Percentiles rank a stretch among this genome's conserved stretches.
Evolutionary conservation across 495 filamentous ascomycete genomes (phyloP).

Genomic region (Xylaria telfairii): DNA sequence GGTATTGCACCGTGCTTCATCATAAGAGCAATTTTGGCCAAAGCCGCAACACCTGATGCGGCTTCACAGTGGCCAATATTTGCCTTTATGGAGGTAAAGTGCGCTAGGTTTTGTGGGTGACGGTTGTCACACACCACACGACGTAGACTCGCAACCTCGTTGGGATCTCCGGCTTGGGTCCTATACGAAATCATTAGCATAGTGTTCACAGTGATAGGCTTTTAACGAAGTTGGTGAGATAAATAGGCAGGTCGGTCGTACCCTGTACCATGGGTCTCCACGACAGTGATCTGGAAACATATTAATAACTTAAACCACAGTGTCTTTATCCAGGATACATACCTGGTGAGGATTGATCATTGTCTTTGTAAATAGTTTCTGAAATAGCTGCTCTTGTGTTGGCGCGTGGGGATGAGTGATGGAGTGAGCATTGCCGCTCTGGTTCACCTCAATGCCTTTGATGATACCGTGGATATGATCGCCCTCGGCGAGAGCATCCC

Average conservation of each 20-base stretch:
- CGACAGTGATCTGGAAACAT: background rate
- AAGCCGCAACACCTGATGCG: slow-evolving; percentile 49
- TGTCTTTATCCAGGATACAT: background rate
- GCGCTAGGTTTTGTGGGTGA: slow-evolving; percentile 47
- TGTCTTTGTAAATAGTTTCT: slow-evolving; percentile 42
- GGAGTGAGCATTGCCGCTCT: slow-evolving; percentile 50
- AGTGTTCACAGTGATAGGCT: background rate
- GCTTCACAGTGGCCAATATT: slow-evolving; percentile 60
- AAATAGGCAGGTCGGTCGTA: background rate
- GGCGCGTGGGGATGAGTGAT: slow-evolving; percentile 53
- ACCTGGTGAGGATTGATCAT: slow-evolving; percentile 43
- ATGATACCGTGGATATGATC: slow-evolving; percentile 60
- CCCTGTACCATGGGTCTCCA: background rate
- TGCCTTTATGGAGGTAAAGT: slow-evolving; percentile 55
- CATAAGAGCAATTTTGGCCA: slow-evolving; percentile 54
- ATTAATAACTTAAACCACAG: background rate
- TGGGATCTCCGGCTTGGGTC: background rate
- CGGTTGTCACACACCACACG: background rate
- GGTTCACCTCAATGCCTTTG: slow-evolving; percentile 51
- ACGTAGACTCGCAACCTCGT: background rate
- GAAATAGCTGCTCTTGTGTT: slow-evolving; percentile 54
- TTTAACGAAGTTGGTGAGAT: background rate
- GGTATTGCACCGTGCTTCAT: slow-evolving; percentile 48
- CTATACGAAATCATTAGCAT: background rate
- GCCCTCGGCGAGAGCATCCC: slow-evolving; percentile 48